phyloP scores from a whole-genome alignment of 768 basidiomycete species.

The Boletus bicolor region DNA sequence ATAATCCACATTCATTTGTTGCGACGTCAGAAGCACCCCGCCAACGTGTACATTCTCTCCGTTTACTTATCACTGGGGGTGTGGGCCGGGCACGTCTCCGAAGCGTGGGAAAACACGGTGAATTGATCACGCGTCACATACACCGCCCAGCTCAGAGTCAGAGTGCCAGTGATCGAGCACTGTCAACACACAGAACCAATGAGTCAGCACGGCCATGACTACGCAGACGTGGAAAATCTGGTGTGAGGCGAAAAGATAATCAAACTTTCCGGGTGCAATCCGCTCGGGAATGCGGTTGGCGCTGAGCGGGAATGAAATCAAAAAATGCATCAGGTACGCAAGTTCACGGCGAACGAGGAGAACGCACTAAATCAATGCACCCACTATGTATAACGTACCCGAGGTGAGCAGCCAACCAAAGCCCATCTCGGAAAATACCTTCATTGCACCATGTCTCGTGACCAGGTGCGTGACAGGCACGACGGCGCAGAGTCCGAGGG shows the following conservation, averaged over 20 bases:
- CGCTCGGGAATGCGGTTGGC: conserved; percentile 82
- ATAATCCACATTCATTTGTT: conserved; percentile 29
- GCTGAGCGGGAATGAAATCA: conserved; percentile 48
- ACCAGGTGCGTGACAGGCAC: conserved; percentile 69
- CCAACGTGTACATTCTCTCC: conserved; percentile 32
- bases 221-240: conserved; percentile 89
- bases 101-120: conserved; percentile 26
- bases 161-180: conserved; percentile 60
- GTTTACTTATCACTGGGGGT: conserved; percentile 17
- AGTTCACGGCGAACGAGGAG: conserved; percentile 26
- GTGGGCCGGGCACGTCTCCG: conserved; percentile 16
- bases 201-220: conserved; percentile 64
- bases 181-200: conserved; percentile 56
- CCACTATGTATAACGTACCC: conserved; percentile 72
- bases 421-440: conserved; percentile 60
- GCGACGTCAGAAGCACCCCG: conserved; percentile 18
- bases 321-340: conserved; percentile 24
- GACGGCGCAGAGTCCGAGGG: conserved; percentile 66
- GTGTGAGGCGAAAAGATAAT: conserved; percentile 77
- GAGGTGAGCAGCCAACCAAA: conserved; percentile 66
- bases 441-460: conserved; percentile 52
- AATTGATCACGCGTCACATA: conserved; percentile 23
- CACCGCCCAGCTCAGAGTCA: conserved; percentile 18
- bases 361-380: conserved; percentile 80
- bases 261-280: conserved; percentile 72